phyloP scores from a whole-genome alignment of 179 eudicot species.

The Silene coronaria region DNA sequence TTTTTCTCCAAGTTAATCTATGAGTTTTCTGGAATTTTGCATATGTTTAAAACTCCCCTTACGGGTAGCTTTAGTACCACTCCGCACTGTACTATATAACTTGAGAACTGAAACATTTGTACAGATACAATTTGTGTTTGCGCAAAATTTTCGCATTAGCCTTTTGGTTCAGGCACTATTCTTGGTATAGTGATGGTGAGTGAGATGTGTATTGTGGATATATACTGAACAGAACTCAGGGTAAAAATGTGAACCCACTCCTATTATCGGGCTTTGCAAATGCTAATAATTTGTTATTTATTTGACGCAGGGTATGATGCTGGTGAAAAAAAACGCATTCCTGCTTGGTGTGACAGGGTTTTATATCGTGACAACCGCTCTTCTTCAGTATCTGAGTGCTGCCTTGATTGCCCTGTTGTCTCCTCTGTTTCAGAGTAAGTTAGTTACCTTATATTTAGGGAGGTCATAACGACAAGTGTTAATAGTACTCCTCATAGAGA shows the following conservation, averaged over 20 bases:
- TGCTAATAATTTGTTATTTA: conserved; percentile 6
- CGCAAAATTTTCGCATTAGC: too few relatives aligned
- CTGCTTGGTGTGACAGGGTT: conserved; percentile 99
- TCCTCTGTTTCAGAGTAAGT: conserved; percentile 74
- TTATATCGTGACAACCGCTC: conserved; percentile 88
- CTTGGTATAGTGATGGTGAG: too few relatives aligned
- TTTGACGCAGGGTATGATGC: conserved; percentile 74
- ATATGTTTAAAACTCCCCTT: background rate
- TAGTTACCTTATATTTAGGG: background rate
- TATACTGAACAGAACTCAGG: too few relatives aligned
- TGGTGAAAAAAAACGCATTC: conserved; percentile 92
- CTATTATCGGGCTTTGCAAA: background rate
- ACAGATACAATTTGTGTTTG: too few relatives aligned
- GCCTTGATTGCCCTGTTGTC: conserved; percentile 89
- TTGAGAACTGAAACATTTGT: background rate
- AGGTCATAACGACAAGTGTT: background rate
- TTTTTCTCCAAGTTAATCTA: background rate
- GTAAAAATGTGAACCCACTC: too few relatives aligned
- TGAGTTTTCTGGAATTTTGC: background rate
- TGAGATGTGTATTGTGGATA: too few relatives aligned
- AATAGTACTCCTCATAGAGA: background rate
- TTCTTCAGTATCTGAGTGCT: conserved; percentile 60
- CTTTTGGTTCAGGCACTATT: too few relatives aligned
- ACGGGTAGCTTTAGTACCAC: background rate
- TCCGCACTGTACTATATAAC: background rate